Base-by-base conservation (phyloP, 352 stramenopile genomes). In the Lagenidium giganteum region DNA sequence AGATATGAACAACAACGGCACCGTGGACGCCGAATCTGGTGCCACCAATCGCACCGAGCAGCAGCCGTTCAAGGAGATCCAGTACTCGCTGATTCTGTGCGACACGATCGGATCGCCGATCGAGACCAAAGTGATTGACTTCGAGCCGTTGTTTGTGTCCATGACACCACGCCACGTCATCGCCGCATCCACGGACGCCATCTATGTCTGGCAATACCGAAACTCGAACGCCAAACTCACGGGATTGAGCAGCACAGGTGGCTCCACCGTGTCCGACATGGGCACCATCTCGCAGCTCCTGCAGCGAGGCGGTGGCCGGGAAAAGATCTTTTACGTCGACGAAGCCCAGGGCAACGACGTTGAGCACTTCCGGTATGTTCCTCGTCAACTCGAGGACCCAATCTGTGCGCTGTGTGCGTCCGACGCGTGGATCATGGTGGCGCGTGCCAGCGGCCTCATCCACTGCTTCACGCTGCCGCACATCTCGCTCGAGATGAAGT, bases 131-230 rank as follows among this genome's bases (percentile, higher is more conserved):
- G 57, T 86, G 16, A 70, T 96, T 17, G 67, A 86, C 34, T 84
- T 97, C 24, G 77, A 91, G 46, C 87, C 91, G 17, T 48, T 83
- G 9, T 92, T 82, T 40, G 66, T 94, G 28, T 49, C 60, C 22
- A 97, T 98, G 90, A 95, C 85, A n/a, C 49, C 67, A 12, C 69
- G 70, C 28, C 81, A 95, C 38, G 76, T 96, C 14, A 58, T 96
- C 17, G 70, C 79, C 9, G 86, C 89, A 1, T 88, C 71, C 6
- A 62, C 72, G 3, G 73, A 91, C 30, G 83, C 75, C 4, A 89
- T 97, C 16, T 98, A 96, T 55, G 74, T 93, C 0, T 98, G 92
- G 91, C 92, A 98, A 65, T 98, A 97, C 56, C 87, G 83, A 28
- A 90, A 88, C 25, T 79, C 74, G 1, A 88, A 66, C 41, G 53